A percentile compares a stretch with the other conserved stretches of the same genome.
Conservation (phyloP, 108 stramenopile genomes). For the Nitzschia sp. region DNA sequence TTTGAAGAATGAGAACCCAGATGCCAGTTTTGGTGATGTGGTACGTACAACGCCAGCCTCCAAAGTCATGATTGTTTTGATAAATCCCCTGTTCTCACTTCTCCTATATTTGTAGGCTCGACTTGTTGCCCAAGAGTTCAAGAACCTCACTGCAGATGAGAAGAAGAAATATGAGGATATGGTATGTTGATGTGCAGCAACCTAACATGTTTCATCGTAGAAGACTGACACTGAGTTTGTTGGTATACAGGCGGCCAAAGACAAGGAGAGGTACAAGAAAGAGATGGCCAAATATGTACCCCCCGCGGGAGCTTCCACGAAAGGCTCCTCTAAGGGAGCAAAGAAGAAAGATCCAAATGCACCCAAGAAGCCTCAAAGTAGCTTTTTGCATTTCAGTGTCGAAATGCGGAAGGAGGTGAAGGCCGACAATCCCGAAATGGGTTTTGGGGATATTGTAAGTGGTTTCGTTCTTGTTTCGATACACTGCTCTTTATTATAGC, state of each 20-base stretch:
- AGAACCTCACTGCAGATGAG: neutral
- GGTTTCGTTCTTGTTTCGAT: neutral
- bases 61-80: neutral
- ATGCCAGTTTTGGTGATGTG: slow-evolving; percentile 39
- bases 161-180: slow-evolving; percentile 21
- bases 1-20: slow-evolving; percentile 61
- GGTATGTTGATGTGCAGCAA: slow-evolving; percentile 8
- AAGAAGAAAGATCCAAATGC: slow-evolving; percentile 72
- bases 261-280: slow-evolving; percentile 63
- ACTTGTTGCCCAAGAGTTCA: slow-evolving; percentile 16
- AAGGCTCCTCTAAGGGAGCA: slow-evolving; percentile 15
- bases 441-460: slow-evolving; percentile 48
- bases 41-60: slow-evolving; percentile 19
- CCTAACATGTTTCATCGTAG: neutral
- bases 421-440: slow-evolving; percentile 66
- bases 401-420: slow-evolving; percentile 60
- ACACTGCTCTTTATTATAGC: neutral
- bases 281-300: slow-evolving; percentile 52
- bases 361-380: slow-evolving; percentile 55
- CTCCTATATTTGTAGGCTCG: slow-evolving; percentile 1
- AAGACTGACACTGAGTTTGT: neutral
- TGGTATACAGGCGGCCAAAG: slow-evolving; percentile 33
- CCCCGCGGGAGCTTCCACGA: slow-evolving; percentile 11
- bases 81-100: neutral
- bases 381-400: slow-evolving; percentile 68